Base-by-base conservation (phyloP, 495 filamentous ascomycete species). In the Durotheca rogersii region DNA sequence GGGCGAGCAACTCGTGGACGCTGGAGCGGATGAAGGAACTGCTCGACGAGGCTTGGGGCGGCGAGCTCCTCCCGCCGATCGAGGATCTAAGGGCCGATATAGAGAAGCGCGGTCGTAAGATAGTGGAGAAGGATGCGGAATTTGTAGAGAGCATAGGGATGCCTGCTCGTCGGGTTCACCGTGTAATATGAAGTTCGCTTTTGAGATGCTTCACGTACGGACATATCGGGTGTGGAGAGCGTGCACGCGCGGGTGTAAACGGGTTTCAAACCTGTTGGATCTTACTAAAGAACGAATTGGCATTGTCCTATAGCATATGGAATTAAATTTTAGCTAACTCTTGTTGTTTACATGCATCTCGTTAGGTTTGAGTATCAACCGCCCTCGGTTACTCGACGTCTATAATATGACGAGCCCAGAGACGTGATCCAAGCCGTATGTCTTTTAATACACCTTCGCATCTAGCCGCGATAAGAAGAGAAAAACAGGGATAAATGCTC, bases 21-120 rank as follows among this genome's bases (percentile, higher is more conserved):
- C 20, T 70, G 11, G 19, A 34, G 9, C 42, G 64, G 23, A 65
- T 65, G 51, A 68, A 65, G 36, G 31, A 37, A 1, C 21, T 60
- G 15, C 47, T 69, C 6, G 61, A 72, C 33, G 43, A 60, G 9
- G 61, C 62, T 0, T 72, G 67, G 67, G 68, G 67, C 19, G 47
- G 38, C 15, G 44, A 67, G 9, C 37, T 72, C 5, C 58, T 72
- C 2, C 61, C 58, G 3, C 50, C 59, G 2, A 27, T 67, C 11
- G 38, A 58, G 1, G 18, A 36, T 9, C 23, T 70, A 7, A 7
- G 29, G 29, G 47, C 37, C 9, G 31, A 51, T 2, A 56, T 60
- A 6, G 16, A 36, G 14, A 32, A 17, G 3, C 51, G 43, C 14
- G 51, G 57, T 12, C 42, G 7, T 1, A 44, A 51, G 14, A 10